These are phyloP conservation scores for Nemania diffusa DNA, from an alignment of 2,329 filamentous ascomycete genomes.

Conservation along the genomic window DNA sequence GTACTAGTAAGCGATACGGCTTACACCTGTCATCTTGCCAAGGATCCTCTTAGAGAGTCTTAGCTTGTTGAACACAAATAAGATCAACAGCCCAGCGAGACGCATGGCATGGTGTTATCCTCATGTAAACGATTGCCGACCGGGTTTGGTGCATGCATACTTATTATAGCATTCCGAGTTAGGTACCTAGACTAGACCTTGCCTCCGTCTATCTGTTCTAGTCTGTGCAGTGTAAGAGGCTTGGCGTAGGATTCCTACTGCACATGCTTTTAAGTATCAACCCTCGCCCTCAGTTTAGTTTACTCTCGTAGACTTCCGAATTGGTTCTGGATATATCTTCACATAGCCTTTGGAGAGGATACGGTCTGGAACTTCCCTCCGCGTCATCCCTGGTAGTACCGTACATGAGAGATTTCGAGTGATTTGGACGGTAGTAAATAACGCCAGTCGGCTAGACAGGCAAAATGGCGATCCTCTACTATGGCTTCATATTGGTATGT, in stretches of 20 bases:
- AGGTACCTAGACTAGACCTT: neutral
- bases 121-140: slow-evolving; percentile 16
- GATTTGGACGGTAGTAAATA: slow-evolving; percentile 8
- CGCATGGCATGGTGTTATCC: slow-evolving; percentile 5
- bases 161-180: slow-evolving; percentile 36
- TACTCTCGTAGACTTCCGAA: slow-evolving; percentile 9
- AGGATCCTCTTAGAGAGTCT: slow-evolving; percentile 22
- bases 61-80: slow-evolving; percentile 32
- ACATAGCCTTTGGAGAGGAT: slow-evolving; percentile 11
- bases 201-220: neutral
- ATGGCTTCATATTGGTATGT: slow-evolving; percentile 31
- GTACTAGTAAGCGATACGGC: slow-evolving; percentile 32
- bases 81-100: slow-evolving; percentile 14
- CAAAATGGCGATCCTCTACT: slow-evolving; percentile 34
- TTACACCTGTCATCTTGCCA: slow-evolving; percentile 36
- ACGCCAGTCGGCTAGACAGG: slow-evolving; percentile 31
- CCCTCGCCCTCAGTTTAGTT: slow-evolving; percentile 20
- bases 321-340: slow-evolving; percentile 12
- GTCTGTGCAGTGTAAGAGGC: slow-evolving; percentile 3
- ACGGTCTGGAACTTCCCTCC: slow-evolving; percentile 6
- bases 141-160: slow-evolving; percentile 1
- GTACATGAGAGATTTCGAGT: slow-evolving; percentile 13
- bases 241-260: slow-evolving; percentile 17
- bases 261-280: slow-evolving; percentile 32
- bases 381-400: neutral